These are phyloP conservation scores for Cantharellus cinnabarinus DNA, from an alignment of 768 basidiomycete genomes.

Conservation along the genomic window DNA sequence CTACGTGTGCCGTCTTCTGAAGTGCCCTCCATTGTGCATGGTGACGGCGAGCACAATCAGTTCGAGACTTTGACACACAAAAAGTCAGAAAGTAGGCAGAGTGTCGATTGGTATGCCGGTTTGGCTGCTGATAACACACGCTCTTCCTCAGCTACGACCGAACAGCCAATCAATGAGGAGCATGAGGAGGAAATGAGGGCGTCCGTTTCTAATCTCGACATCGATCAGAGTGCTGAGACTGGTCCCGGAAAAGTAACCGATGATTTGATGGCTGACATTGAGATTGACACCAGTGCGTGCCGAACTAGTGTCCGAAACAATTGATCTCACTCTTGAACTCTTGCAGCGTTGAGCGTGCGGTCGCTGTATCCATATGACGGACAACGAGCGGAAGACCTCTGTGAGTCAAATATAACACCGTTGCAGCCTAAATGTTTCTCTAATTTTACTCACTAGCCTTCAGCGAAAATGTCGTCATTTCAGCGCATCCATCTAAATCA, in stretches of 20 bases:
- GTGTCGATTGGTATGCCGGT: constrained; percentile 80
- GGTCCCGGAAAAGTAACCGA: constrained; percentile 10
- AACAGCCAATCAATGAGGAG: constrained; percentile 23
- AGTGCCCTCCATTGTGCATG: constrained; percentile 16
- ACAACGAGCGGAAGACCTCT: constrained; percentile 73
- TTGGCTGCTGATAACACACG: constrained; percentile 45
- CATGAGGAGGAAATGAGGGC: constrained; percentile 24
- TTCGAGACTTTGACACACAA: neutral
- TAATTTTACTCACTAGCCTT: constrained; percentile 32
- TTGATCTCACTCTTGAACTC: neutral
- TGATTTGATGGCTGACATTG: constrained; percentile 53
- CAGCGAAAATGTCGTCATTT: constrained; percentile 52
- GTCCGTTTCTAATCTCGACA: constrained; percentile 26
- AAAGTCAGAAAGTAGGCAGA: constrained; percentile 38
- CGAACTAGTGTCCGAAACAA: neutral
- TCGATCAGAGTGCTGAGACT: constrained; percentile 31
- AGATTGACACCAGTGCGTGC: constrained; percentile 36
- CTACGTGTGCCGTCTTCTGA: constrained; percentile 19
- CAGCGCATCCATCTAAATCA: constrained; percentile 69
- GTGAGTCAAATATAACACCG: constrained; percentile 25
- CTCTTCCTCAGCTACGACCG: constrained; percentile 22
- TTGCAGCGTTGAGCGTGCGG: constrained; percentile 48
- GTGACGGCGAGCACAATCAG: constrained; percentile 5
- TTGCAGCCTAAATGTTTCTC: neutral
- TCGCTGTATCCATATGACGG: constrained; percentile 72